A percentile compares a stretch with the other conserved stretches of the same genome.
Conservation (phyloP, 1,284 basidiomycete genomes). For the Flammula alnicola region DNA sequence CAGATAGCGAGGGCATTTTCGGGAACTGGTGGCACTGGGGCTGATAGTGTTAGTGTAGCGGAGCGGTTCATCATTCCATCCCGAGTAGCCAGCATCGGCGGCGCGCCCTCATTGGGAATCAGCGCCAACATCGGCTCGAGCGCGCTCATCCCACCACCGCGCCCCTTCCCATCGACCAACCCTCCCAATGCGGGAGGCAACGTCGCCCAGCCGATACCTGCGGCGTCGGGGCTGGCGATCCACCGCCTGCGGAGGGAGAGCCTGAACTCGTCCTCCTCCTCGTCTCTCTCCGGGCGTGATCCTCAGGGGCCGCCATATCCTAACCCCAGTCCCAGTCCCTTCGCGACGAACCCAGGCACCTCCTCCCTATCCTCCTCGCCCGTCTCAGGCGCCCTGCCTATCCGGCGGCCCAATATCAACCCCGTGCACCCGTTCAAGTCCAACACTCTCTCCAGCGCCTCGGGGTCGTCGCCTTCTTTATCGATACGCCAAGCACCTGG, state of each 20-base stretch:
- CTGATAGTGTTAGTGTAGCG: constrained; percentile 39
- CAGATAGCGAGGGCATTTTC: constrained; percentile 16
- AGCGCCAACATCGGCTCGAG: constrained; percentile 25
- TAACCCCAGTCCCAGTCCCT: constrained; percentile 10
- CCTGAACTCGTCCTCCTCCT: constrained; percentile 35
- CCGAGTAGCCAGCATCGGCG: constrained; percentile 23
- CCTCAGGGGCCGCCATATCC: constrained; percentile 1
- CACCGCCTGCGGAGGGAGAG: constrained; percentile 35
- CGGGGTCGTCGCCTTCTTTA: constrained; percentile 34
- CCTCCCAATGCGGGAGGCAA: constrained; percentile 2
- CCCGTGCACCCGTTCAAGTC: constrained; percentile 71
- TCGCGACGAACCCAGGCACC: constrained; percentile 7
- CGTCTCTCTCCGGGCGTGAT: constrained; percentile 32
- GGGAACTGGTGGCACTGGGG: constrained; percentile 11
- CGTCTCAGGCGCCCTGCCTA: constrained; percentile 47
- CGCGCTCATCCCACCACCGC: constrained; percentile 28
- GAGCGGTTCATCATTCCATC: constrained; percentile 62
- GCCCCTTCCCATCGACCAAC: constrained; percentile 22
- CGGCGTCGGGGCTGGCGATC: constrained; percentile 29
- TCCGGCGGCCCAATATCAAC: constrained; percentile 56
- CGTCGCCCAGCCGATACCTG: constrained; percentile 17
- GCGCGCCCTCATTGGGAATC: constrained; percentile 21
- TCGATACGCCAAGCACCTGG: constrained; percentile 31
- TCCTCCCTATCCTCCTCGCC: constrained; percentile 43
- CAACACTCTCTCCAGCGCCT: constrained; percentile 62